Base-by-base conservation (phyloP, 176 grass and related monocot species). In the Dendrocalamus sinicus region DNA sequence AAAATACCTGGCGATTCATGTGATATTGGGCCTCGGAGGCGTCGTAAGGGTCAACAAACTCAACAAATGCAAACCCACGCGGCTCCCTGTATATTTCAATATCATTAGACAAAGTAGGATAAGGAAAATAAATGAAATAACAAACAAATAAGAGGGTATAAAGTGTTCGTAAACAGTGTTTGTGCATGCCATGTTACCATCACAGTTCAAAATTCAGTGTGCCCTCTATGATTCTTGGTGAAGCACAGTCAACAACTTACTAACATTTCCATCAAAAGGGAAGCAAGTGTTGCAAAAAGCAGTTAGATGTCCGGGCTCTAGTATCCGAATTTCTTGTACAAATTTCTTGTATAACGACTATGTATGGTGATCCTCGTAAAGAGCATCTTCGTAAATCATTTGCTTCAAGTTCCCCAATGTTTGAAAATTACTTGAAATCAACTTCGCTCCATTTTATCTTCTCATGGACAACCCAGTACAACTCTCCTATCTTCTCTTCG, bases 11-110 rank as follows among this genome's bases (percentile, higher is more conserved):
- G 70, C 90, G 88, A 81, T 98, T 98, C 96, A 98, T 98, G 87
- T 95, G 96, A 89, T 95, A 95, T 66, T 98, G 96, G 32, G 96
- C 96, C 83, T 98, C 96, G 40, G 93, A 94, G 32, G 96, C 93
- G 40, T 98, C 96, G 67, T 86, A 89, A 62, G 93, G 86, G 17
- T 98, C 96, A 76, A 98, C 88, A 78, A 94, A 98, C 78, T 98
- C 91, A 75, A 98, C 93, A 68, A 98, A 98, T 16, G 90, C 96
- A 89, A 98, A 98, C 19, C 96, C 96, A 44, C 96, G 93, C 0
- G 96, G 90, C 26, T 95, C 93, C 75, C 96, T 98, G 88, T 72
- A 81, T 40, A 88, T 76, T 46, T 26, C 35, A 12, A 80, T 61
- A 62, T 58, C 2, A 66, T 87, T 80, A 87, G 17, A 79, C 19